Percentiles rank a stretch among this genome's conserved stretches.
phyloP scores from a whole-genome alignment of 805 yeast species.

The Candida piceae region DNA sequence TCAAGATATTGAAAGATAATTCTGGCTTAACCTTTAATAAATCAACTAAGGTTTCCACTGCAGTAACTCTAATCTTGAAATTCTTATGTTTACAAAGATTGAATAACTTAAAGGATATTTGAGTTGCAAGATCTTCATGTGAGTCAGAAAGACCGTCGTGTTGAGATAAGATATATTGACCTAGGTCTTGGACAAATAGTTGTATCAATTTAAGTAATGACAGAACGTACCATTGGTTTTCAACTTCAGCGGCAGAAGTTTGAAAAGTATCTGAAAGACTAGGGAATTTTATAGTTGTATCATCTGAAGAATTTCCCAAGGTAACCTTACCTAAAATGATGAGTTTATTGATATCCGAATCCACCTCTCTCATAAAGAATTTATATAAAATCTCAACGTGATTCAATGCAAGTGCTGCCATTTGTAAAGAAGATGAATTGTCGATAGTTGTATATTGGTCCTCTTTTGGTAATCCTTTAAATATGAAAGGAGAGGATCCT shows the following conservation, averaged over 20 bases:
- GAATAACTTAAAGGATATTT: conserved; percentile 32
- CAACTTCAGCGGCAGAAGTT: conserved; percentile 6
- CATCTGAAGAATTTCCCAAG: conserved; percentile 11
- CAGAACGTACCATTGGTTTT: conserved; percentile 24
- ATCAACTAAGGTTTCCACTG: conserved; percentile 32
- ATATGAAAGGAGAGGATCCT: conserved; percentile 7
- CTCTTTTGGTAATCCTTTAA: conserved; percentile 15
- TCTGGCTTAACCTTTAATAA: conserved; percentile 33
- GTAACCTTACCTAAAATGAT: conserved; percentile 26
- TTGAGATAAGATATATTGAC: conserved; percentile 29
- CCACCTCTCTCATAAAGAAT: conserved; percentile 27
- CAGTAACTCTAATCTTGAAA: conserved; percentile 36
- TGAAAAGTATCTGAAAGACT: conserved; percentile 16
- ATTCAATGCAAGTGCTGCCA: conserved; percentile 19
- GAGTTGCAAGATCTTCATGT: conserved; percentile 24
- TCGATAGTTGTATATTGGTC: conserved; percentile 8
- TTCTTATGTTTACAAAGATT: conserved; percentile 34
- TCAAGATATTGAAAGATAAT: conserved; percentile 25
- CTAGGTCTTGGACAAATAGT: conserved; percentile 24
- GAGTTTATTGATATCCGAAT: conserved; percentile 30
- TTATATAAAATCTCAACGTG: conserved; percentile 27
- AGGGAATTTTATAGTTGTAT: conserved; percentile 14
- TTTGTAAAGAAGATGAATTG: conserved; percentile 10
- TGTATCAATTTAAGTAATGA: conserved; percentile 26
- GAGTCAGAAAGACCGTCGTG: conserved; percentile 23